Percentiles rank a stretch among this genome's conserved stretches.
phyloP scores from a whole-genome alignment of 768 basidiomycete species.

The Cystofilobasidium capitatum region DNA sequence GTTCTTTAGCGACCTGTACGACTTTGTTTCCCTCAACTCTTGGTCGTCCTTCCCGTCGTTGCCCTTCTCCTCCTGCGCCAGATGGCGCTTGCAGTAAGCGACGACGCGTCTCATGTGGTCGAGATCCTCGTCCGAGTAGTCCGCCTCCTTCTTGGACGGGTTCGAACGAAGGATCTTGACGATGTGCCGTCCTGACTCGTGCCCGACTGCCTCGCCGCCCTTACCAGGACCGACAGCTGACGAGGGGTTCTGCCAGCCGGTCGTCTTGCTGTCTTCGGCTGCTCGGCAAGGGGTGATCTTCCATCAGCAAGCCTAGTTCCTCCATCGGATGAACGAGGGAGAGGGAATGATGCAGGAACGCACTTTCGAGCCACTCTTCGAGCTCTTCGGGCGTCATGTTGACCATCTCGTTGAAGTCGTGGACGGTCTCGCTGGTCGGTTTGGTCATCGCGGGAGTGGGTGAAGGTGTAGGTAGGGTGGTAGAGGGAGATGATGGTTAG shows the following conservation, averaged over 20 bases:
- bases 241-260: constrained; percentile 3
- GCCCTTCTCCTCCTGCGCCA: constrained; percentile 9
- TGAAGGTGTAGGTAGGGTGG: neutral
- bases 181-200: constrained; percentile 11
- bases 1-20: constrained; percentile 14
- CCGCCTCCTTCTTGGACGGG: neutral
- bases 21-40: constrained; percentile 11
- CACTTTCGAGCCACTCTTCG: constrained; percentile 6
- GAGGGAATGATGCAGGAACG: neutral
- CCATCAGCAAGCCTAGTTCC: neutral
- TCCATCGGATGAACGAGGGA: neutral
- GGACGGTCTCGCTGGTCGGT: neutral
- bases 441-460: constrained; percentile 1
- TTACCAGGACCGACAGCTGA: constrained; percentile 2
- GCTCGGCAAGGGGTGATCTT: neutral
- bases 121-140: neutral
- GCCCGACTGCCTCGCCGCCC: constrained; percentile 2
- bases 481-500: neutral
- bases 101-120: constrained; percentile 9
- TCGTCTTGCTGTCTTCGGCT: neutral
- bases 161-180: constrained; percentile 1
- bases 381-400: constrained; percentile 12
- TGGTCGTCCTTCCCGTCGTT: constrained; percentile 11
- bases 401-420: neutral
- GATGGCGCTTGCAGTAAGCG: constrained; percentile 18